Evolutionary conservation across 139 green algal genomes (phyloP).

Genomic region (Tetradesmus obliquus): DNA sequence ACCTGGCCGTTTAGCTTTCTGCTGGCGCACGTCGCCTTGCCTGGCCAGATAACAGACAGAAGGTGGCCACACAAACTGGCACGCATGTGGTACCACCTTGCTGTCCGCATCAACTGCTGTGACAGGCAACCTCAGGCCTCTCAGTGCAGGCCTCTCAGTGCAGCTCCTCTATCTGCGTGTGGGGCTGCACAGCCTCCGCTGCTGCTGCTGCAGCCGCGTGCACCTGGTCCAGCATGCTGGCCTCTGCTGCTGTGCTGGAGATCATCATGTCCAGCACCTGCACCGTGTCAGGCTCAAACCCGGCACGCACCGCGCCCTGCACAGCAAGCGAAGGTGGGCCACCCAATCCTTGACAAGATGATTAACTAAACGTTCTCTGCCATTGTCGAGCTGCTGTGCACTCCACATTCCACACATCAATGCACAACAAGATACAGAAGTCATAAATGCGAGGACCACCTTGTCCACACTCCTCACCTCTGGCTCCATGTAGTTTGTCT

Average conservation of each 20-base stretch:
- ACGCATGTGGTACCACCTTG: neutral
- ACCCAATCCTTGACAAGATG: neutral
- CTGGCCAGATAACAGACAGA: too few relatives aligned
- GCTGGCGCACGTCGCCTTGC: neutral
- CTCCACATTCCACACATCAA: neutral
- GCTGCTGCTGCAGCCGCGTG: neutral
- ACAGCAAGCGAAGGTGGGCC: neutral
- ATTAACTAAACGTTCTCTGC: neutral
- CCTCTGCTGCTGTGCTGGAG: slow-evolving; percentile 2
- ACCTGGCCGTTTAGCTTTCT: neutral
- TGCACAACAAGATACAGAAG: neutral
- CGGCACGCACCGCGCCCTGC: slow-evolving; percentile 15
- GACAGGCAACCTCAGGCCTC: neutral
- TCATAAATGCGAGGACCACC: too few relatives aligned
- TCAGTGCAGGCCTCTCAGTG: neutral
- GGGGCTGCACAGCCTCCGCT: neutral
- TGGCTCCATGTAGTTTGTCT: slow-evolving; percentile 37
- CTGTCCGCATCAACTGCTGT: neutral
- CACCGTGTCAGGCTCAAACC: slow-evolving; percentile 15
- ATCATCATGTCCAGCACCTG: slow-evolving; percentile 42
- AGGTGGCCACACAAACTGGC: too few relatives aligned
- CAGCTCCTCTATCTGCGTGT: neutral
- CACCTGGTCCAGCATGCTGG: neutral
- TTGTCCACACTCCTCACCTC: neutral
- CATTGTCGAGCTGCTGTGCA: neutral